A percentile compares a stretch with the other conserved stretches of the same genome.
Conservation (phyloP, 306 rosid species). For the Prunus mongolica region DNA sequence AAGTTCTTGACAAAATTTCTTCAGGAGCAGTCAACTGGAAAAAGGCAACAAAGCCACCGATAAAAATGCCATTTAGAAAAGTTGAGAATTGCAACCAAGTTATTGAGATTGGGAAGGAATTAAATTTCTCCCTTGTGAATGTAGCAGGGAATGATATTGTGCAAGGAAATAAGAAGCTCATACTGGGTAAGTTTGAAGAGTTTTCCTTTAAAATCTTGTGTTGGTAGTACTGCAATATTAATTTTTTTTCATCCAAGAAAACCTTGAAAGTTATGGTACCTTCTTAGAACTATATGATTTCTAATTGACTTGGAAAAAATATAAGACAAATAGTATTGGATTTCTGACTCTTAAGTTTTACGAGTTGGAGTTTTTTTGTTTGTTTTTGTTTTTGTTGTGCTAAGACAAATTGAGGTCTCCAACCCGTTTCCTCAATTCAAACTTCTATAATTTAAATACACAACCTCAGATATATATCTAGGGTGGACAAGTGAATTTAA, state of each 20-base stretch:
- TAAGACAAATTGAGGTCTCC: background rate
- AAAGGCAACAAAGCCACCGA: conserved; percentile 95
- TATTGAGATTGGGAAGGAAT: conserved; percentile 71
- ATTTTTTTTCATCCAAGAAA: background rate
- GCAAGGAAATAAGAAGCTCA: conserved; percentile 97
- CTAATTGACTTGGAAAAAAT: background rate
- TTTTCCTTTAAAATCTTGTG: background rate
- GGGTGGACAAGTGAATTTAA: background rate
- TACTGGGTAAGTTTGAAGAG: conserved; percentile 56
- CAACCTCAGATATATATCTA: background rate
- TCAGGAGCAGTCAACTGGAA: conserved; percentile 94
- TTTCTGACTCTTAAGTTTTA: background rate
- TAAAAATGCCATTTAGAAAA: conserved; percentile 97
- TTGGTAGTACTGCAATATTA: background rate
- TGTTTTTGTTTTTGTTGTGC: background rate
- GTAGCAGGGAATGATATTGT: conserved; percentile 97
- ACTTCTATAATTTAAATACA: background rate
- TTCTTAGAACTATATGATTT: background rate
- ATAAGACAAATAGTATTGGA: background rate
- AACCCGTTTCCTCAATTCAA: background rate
- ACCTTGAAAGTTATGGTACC: background rate
- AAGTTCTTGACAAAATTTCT: conserved; percentile 91
- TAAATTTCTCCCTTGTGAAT: conserved; percentile 90
- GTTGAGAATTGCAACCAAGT: conserved; percentile 99
- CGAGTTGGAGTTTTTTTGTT: background rate